Conservation (phyloP, 2,329 filamentous ascomycete genomes). For the Microdochium paspali region DNA sequence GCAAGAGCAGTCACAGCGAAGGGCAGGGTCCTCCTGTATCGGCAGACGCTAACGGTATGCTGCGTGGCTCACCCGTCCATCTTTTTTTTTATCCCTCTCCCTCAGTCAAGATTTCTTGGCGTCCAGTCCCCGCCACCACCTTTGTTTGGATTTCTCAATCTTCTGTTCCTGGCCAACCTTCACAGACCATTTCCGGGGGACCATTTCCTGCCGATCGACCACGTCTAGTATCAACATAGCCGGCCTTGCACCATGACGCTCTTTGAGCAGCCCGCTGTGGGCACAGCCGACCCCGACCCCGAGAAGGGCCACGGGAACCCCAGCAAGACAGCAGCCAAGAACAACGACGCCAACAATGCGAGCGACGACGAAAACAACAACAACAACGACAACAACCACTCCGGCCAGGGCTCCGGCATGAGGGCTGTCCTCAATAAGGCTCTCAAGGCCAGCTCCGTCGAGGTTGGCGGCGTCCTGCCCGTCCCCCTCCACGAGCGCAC, state of each 20-base stretch:
- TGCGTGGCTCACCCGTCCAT: too few species aligned
- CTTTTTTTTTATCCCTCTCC: background rate
- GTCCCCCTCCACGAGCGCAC: constrained; percentile 17
- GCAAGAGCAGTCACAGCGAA: too few species aligned
- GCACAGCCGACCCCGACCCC: background rate
- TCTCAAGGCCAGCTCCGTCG: constrained; percentile 2
- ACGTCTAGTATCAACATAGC: background rate
- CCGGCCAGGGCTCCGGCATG: background rate
- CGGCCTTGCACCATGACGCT: background rate
- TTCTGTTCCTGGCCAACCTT: too few species aligned
- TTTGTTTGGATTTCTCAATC: background rate
- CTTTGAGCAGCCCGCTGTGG: background rate
- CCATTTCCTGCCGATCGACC: background rate
- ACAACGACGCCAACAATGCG: background rate
- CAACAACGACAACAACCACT: background rate
- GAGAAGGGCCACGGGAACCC: background rate
- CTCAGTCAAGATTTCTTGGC: background rate
- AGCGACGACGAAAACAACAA: background rate
- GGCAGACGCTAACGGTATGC: background rate
- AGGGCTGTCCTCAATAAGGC: background rate
- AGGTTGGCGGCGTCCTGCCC: constrained; percentile 16
- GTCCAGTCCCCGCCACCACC: background rate
- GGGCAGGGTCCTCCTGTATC: background rate
- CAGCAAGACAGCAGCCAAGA: background rate
- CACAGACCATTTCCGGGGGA: too few species aligned